These are phyloP conservation scores for Trichoderma guizhouense DNA, from an alignment of 2,329 filamentous ascomycete genomes.

Conservation along the genomic window DNA sequence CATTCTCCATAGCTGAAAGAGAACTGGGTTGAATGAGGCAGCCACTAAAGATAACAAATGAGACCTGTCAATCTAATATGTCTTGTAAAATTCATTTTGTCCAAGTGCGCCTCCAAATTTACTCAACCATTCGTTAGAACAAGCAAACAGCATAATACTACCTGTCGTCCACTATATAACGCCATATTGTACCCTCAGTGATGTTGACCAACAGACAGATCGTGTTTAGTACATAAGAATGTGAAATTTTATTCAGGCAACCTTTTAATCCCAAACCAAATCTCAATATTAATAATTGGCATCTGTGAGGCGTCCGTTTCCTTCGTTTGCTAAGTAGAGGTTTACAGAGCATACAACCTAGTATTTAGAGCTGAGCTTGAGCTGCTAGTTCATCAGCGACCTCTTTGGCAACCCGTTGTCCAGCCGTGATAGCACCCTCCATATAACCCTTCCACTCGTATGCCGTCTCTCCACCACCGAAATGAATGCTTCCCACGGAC, in stretches of 20 bases:
- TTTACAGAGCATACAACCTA: background rate
- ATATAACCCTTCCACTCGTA: conserved; percentile 29
- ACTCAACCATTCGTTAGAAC: background rate
- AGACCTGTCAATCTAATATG: background rate
- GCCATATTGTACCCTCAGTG: background rate
- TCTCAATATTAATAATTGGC: background rate
- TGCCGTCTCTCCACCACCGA: conserved; percentile 27
- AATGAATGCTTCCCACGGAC: conserved; percentile 23
- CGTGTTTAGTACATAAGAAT: background rate
- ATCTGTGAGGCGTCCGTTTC: background rate
- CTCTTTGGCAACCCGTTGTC: conserved; percentile 24
- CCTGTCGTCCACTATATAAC: background rate
- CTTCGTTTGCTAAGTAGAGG: background rate
- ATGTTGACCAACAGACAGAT: background rate
- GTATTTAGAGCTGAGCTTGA: background rate
- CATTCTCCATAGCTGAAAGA: background rate
- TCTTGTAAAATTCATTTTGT: background rate
- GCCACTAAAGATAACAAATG: background rate
- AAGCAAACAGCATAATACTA: background rate
- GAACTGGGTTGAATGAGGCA: background rate
- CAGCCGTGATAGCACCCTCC: conserved; percentile 26
- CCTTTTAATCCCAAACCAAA: background rate
- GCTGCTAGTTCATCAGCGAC: conserved; percentile 8
- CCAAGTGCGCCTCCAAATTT: background rate
- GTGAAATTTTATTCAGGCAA: background rate